Evolutionary conservation across 768 basidiomycete genomes (phyloP), one percentile per base, ranked within the genome.

Genomic region (Leccinum uliginosum): DNA sequence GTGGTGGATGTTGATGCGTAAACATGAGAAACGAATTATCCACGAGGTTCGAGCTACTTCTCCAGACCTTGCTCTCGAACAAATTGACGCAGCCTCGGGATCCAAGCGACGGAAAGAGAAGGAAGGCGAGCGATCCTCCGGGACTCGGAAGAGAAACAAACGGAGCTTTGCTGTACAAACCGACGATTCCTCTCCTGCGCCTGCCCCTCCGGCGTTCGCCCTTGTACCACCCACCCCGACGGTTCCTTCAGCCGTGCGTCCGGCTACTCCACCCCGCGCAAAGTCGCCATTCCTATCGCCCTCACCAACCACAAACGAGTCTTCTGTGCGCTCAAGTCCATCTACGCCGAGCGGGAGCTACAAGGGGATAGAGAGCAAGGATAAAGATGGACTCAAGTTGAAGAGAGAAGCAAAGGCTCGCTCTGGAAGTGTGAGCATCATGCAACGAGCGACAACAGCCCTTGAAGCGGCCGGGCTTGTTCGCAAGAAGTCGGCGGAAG

Each of bases 1-100:
- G 8, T 99, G 95, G 95, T 99, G 97, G 97, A 91, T 96, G 82
- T 76, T 98, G 50, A 88, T 85, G 70, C 83, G 85, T 69, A 94
- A 86, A 65, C 82, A 84, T 19, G 93, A 80, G 83, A 76, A 84
- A 61, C 81, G 78, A 46, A 77, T 76, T 10, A 26, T 78, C 21
- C 76, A 74, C 45, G 78, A 79, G 40, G 73, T 57, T 52, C 59
- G 62, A 45, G 45, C 60, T 24, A 29, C 54, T 30, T 34, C 61
- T 24, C 51, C 59, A 6, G 69, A 69, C 38, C 60, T 56, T 49
- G 54, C 55, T 29, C 51, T 51, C 48, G 63, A 64, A 59, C 58
- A 60, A 54, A 50, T 46, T n/a, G 57, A 9, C 19, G 63, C 66
- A 56, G 35, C 53, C 53, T 67, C 56, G 9, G 51, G 40, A 62